phyloP scores from a whole-genome alignment of 2,329 filamentous ascomycete genomes.

The Aspergillus sp. region DNA sequence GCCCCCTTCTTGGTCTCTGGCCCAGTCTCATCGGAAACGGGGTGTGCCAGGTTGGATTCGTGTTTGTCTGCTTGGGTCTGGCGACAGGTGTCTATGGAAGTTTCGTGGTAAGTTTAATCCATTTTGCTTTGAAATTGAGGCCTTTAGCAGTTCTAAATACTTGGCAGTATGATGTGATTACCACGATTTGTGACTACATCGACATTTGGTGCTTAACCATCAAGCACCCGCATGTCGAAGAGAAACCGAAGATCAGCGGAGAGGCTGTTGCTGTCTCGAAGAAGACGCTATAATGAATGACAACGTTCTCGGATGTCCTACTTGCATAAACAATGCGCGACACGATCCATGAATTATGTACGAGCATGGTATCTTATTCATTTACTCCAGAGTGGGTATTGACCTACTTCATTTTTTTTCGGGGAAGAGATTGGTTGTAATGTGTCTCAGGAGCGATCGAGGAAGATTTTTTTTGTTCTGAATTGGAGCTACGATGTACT shows the following conservation, averaged over 20 bases:
- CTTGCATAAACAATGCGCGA: conserved; percentile 12
- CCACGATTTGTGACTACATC: conserved; percentile 94
- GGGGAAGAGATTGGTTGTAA: no score
- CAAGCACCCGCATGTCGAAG: conserved; percentile 66
- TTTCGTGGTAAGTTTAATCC: conserved; percentile 62
- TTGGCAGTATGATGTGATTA: conserved; percentile 76
- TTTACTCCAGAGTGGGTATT: no score
- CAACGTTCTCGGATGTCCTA: neutral
- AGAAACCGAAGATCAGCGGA: conserved; percentile 21
- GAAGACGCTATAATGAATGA: conserved; percentile 18
- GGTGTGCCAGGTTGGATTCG: conserved; percentile 85
- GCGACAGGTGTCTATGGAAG: conserved; percentile 91
- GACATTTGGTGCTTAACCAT: conserved; percentile 99
- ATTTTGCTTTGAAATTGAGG: neutral
- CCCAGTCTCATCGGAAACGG: conserved; percentile 68
- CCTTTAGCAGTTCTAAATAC: conserved; percentile 2
- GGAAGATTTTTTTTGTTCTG: no score
- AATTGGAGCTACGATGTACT: no score
- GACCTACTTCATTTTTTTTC: no score
- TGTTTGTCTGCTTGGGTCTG: conserved; percentile 81
- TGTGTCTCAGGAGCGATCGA: no score
- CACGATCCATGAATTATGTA: neutral
- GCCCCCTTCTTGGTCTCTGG: conserved; percentile 64
- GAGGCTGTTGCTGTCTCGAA: conserved; percentile 17
- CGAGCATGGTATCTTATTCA: no score